Percentiles rank a stretch among this genome's conserved stretches.
Conservation (phyloP, 1,139 yeast species). For the Protomyces arabidopsidicola region DNA sequence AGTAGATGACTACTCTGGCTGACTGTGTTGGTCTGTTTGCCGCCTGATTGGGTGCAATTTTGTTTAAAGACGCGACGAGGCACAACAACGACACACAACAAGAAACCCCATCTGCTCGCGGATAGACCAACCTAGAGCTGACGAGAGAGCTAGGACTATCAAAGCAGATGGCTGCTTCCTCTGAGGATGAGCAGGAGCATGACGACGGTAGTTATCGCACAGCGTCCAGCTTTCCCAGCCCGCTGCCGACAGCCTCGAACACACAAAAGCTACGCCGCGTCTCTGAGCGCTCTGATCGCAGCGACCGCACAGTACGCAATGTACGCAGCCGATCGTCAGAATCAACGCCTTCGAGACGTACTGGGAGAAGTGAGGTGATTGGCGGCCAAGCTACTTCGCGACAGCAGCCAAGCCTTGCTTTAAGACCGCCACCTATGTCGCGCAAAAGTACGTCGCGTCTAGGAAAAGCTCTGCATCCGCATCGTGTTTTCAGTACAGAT, state of each 20-base stretch:
- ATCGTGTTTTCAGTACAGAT: slow-evolving; percentile 27
- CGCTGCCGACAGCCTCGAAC: neutral
- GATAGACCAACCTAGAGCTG: too few relatives aligned
- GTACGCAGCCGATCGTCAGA: neutral
- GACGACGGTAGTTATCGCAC: slow-evolving; percentile 12
- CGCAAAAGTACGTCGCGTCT: neutral
- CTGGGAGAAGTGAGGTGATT: neutral
- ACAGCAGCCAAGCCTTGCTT: neutral
- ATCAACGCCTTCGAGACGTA: slow-evolving; percentile 9
- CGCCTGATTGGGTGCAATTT: too few relatives aligned
- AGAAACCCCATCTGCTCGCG: too few relatives aligned
- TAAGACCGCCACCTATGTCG: neutral
- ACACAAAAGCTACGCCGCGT: neutral
- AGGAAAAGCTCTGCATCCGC: neutral
- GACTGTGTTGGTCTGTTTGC: too few relatives aligned
- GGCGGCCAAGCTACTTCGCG: neutral
- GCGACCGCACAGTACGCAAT: neutral
- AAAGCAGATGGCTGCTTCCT: neutral
- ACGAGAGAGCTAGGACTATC: too few relatives aligned
- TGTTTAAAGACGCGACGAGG: too few relatives aligned
- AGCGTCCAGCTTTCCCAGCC: slow-evolving; percentile 10
- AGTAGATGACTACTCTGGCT: too few relatives aligned
- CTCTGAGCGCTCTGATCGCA: neutral
- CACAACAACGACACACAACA: too few relatives aligned
- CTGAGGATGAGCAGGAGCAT: slow-evolving; percentile 1